Evolutionary conservation across 176 grass and related monocot species (phyloP).

Genomic region (Microstegium vimineum): DNA sequence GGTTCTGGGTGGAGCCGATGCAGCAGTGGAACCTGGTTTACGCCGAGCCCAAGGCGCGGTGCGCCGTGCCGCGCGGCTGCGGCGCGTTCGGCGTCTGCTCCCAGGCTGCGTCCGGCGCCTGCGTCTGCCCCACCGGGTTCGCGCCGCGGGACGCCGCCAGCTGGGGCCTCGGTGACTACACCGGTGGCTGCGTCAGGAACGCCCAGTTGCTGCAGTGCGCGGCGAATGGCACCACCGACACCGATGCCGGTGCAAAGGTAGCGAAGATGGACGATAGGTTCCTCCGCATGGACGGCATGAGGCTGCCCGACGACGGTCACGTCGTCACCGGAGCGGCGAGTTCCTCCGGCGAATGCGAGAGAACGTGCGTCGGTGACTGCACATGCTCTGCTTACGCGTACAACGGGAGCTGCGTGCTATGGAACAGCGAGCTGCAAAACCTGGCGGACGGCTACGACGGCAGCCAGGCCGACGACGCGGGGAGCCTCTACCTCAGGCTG

Average conservation of each 20-base stretch:
- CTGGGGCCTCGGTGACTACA: constrained; percentile 2
- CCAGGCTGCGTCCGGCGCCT: background rate
- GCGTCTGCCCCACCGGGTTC: constrained; percentile 35
- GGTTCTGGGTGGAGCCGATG: constrained; percentile 27
- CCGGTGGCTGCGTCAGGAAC: constrained; percentile 22
- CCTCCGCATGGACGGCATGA: background rate
- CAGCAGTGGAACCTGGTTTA: constrained; percentile 27
- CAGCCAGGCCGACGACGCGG: background rate
- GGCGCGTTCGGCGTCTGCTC: constrained; percentile 39
- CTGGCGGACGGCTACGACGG: constrained; percentile 8
- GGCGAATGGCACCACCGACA: background rate
- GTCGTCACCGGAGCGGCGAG: background rate
- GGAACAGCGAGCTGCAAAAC: constrained; percentile 30
- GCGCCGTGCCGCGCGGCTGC: constrained; percentile 24
- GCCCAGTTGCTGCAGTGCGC: constrained; percentile 20
- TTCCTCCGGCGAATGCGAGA: constrained; percentile 22
- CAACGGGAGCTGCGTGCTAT: constrained; percentile 21
- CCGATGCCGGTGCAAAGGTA: background rate
- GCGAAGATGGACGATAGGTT: constrained; percentile 10
- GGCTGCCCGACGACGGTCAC: constrained; percentile 17
- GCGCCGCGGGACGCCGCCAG: background rate
- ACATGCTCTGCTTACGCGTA: constrained; percentile 36
- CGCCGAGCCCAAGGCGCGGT: constrained; percentile 24
- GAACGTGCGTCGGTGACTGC: constrained; percentile 17
- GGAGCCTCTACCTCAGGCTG: constrained; percentile 1